phyloP scores from a whole-genome alignment of 495 filamentous ascomycete species.

The Astrothelium subdiscretum region DNA sequence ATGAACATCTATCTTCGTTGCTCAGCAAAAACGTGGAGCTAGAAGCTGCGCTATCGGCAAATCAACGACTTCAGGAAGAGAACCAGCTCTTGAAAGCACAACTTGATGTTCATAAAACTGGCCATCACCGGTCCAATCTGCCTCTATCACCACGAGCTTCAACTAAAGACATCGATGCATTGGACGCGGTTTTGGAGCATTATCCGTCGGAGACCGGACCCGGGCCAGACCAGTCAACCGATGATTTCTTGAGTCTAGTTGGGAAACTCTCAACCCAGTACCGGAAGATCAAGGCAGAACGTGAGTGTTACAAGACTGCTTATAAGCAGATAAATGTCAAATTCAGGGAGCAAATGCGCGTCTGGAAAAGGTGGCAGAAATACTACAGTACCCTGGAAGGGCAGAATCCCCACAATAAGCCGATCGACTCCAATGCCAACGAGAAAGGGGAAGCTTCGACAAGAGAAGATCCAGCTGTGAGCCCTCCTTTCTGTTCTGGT shows the following conservation, averaged over 20 bases:
- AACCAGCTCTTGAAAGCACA: constrained; percentile 4
- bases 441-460: not conserved
- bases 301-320: not conserved
- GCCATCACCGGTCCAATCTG: not conserved
- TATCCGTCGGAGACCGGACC: not conserved
- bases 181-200: not conserved
- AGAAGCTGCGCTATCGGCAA: not conserved
- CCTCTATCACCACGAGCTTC: not conserved
- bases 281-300: not conserved
- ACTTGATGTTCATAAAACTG: not conserved
- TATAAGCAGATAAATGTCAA: not conserved
- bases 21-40: constrained; percentile 1
- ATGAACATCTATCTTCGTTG: not conserved
- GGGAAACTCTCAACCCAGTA: not conserved
- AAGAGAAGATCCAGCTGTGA: not conserved
- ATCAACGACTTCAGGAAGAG: not conserved
- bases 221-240: not conserved
- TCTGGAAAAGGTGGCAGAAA: not conserved
- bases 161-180: not conserved
- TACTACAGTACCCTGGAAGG: not conserved
- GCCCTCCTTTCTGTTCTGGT: not conserved
- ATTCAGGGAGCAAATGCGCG: not conserved
- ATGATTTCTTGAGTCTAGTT: not conserved
- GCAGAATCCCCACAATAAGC: not conserved
- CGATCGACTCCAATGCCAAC: not conserved